Percentiles rank a stretch among this genome's conserved stretches.
Evolutionary conservation across 495 filamentous ascomycete genomes (phyloP).

Genomic region (Xylaria curta): DNA sequence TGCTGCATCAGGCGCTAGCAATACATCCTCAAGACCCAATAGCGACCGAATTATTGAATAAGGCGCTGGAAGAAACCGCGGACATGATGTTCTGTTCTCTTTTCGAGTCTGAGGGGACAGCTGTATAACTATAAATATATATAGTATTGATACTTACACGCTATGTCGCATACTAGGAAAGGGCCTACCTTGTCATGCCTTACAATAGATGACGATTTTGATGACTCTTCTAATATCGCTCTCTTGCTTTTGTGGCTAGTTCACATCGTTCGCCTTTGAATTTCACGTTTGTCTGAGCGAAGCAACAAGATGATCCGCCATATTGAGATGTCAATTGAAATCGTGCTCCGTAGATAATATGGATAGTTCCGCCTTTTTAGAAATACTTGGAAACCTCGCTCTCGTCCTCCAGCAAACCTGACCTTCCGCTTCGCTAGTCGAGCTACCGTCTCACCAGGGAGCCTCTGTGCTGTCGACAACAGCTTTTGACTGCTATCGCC

Average conservation of each 20-base stretch:
- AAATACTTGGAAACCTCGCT: no score
- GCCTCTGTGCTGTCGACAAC: no score
- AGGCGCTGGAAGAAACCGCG: slow-evolving; percentile 74
- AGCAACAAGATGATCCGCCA: not conserved
- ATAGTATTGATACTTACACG: not conserved
- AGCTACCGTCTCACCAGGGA: no score
- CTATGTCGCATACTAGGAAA: not conserved
- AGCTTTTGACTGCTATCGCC: no score
- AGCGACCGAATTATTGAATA: slow-evolving; percentile 75
- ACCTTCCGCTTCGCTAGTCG: no score
- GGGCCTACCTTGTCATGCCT: not conserved
- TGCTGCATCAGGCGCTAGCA: slow-evolving; percentile 75
- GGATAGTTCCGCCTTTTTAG: no score
- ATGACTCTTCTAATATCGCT: not conserved
- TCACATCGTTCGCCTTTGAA: not conserved
- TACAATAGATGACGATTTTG: not conserved
- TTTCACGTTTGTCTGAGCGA: no score
- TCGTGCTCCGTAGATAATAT: no score
- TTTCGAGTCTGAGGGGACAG: not conserved
- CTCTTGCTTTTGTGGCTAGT: not conserved
- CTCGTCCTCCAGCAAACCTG: no score
- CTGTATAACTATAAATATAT: not conserved
- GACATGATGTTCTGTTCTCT: slow-evolving; percentile 22
- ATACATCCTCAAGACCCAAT: slow-evolving; percentile 73
- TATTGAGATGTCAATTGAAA: not conserved